Base-by-base conservation (phyloP, 192 early-diverging fungal species). In the Umbelopsis vinacea region DNA sequence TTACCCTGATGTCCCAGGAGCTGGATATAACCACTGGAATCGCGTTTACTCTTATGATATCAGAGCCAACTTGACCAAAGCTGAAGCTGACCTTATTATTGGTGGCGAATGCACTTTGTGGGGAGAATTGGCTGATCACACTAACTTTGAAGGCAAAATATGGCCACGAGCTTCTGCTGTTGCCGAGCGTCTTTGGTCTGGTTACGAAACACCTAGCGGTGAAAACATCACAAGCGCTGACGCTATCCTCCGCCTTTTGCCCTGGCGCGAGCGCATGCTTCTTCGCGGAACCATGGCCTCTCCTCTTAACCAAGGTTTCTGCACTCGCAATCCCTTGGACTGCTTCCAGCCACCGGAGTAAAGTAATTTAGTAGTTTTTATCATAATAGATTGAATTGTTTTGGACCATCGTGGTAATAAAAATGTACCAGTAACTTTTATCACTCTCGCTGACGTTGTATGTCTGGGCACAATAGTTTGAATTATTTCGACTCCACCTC, bases 271-370 rank as follows among this genome's bases (percentile, higher is more conserved):
- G 76, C 80, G 82, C 46, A 79, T 90, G 78, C 80, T 90, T 11
- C 82, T 79, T 3, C 89, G 89, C 48, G 89, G 89, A 15, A 83
- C 85, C 40, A 76, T 55, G n/a, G 87, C 86, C 14, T 81, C 80
- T 66, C 89, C 89, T 17, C 69, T 90, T 71, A 85, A 87, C 83
- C 87, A 87, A 69, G 85, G 86, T 38, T 90, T 86, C 81, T 90
- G 89, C 43, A 88, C 87, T 0, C 81, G 89, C 47, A 86, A 90
- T 70, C 89, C 89, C 0, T 43, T 79, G 14, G 73, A 79, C 29
- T 79, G 77, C 73, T 79, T 79, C 70, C 77, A 79, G 67, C 77
- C 77, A 52, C 69, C 77, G 11, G 71, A 73, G 48, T 45, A 46
- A 14, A 10, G 15, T n/a, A 69, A 6, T 26, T 53, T 17, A 46